phyloP scores from a whole-genome alignment of 2,329 filamentous ascomycete genomes.

The Thermothelomyces thermophilus region DNA sequence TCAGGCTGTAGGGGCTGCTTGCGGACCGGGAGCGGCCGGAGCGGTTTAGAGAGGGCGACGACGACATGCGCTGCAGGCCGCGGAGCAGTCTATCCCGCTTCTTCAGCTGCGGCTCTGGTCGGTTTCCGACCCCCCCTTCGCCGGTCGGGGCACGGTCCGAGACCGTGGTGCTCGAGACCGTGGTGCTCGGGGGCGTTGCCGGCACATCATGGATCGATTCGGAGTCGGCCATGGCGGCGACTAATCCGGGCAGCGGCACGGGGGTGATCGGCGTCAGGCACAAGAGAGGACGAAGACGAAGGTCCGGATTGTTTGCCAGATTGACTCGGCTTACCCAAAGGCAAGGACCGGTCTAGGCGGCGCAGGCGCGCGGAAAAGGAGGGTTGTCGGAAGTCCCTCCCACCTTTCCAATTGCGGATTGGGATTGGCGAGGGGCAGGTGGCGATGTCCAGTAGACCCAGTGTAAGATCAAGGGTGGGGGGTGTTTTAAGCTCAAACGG shows the following conservation, averaged over 20 bases:
- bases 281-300: background rate
- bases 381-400: conserved; percentile 7
- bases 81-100: conserved; percentile 61
- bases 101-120: conserved; percentile 18
- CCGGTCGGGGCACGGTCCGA: conserved; percentile 5
- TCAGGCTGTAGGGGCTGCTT: conserved; percentile 58
- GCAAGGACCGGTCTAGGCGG: background rate
- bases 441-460: conserved; percentile 15
- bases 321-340: background rate
- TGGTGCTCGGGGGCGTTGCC: conserved; percentile 11
- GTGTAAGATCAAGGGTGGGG: conserved; percentile 18
- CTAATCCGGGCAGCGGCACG: background rate
- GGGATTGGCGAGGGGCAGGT: conserved; percentile 15
- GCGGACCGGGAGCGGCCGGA: conserved; percentile 58
- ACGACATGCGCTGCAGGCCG: conserved; percentile 74
- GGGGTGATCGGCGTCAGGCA: background rate
- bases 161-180: conserved; percentile 8
- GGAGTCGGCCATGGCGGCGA: conserved; percentile 23
- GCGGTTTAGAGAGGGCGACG: conserved; percentile 64
- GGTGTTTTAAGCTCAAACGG: conserved; percentile 5
- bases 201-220: conserved; percentile 16
- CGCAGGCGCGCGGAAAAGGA: background rate
- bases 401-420: conserved; percentile 14
- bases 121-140: conserved; percentile 11
- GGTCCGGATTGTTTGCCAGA: background rate